phyloP scores from a whole-genome alignment of 2,329 filamentous ascomycete species.

The Hysterium pulicare region DNA sequence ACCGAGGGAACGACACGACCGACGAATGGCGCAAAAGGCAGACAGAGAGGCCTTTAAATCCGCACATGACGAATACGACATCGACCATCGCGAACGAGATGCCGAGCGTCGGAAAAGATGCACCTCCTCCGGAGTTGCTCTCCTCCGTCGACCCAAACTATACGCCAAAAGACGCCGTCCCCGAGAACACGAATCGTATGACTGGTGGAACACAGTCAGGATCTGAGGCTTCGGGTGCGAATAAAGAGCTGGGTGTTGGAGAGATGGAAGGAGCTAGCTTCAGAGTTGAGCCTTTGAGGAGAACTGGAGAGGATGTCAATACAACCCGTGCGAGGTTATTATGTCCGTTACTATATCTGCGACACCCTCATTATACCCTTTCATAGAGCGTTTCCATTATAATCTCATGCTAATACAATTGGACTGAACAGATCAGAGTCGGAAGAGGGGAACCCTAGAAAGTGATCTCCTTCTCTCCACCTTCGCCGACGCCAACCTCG shows the following conservation, averaged over 20 bases:
- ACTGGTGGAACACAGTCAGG: constrained; percentile 60
- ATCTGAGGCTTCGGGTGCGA: constrained; percentile 30
- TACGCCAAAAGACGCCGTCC: constrained; percentile 56
- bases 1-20: constrained; percentile 52
- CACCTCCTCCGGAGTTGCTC: constrained; percentile 59
- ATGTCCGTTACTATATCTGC: constrained; percentile 48
- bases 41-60: constrained; percentile 57
- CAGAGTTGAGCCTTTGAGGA: constrained; percentile 82
- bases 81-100: constrained; percentile 63
- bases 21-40: constrained; percentile 55
- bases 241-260: constrained; percentile 38
- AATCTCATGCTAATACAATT: neutral
- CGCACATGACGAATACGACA: constrained; percentile 61
- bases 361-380: too few relatives aligned
- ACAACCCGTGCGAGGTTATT: constrained; percentile 87
- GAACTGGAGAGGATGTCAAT: constrained; percentile 75
- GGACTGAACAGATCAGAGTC: constrained; percentile 73
- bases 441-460: constrained; percentile 93
- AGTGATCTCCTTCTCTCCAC: constrained; percentile 94
- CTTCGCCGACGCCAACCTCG: constrained; percentile 79
- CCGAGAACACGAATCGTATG: constrained; percentile 63
- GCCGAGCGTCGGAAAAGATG: constrained; percentile 56
- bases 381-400: constrained; percentile 20
- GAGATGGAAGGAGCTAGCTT: constrained; percentile 86
- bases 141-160: constrained; percentile 55